phyloP scores from a whole-genome alignment of 1,139 yeast species.

The Debaryomyces singareniensis region DNA sequence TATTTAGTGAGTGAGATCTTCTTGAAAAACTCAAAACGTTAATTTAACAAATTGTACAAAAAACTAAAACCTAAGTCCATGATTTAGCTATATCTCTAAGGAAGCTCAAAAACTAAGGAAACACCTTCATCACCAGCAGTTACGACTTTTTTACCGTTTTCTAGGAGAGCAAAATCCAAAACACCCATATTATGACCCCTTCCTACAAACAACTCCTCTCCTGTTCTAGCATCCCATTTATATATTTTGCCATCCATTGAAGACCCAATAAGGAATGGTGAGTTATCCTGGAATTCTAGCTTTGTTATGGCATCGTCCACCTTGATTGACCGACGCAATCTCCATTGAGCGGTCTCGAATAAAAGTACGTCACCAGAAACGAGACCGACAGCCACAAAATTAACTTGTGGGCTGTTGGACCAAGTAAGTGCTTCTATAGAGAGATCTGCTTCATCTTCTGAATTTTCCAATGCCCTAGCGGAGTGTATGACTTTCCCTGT shows the following conservation, averaged over 20 bases:
- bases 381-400: slow-evolving; percentile 71
- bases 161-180: slow-evolving; percentile 65
- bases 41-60: too few species aligned
- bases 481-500: slow-evolving; percentile 65
- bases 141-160: slow-evolving; percentile 62
- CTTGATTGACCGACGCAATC: slow-evolving; percentile 64
- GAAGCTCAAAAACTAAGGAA: slow-evolving; percentile 51
- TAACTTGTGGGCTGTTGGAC: slow-evolving; percentile 58
- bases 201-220: slow-evolving; percentile 67
- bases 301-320: slow-evolving; percentile 82
- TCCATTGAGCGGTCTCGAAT: slow-evolving; percentile 84
- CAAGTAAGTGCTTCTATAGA: slow-evolving; percentile 84
- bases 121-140: slow-evolving; percentile 99
- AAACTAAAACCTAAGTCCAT: too few species aligned
- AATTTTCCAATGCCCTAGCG: slow-evolving; percentile 57
- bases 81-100: background rate
- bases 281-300: slow-evolving; percentile 53
- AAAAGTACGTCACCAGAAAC: slow-evolving; percentile 82
- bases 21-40: too few species aligned
- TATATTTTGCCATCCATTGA: slow-evolving; percentile 82
- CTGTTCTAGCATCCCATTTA: slow-evolving; percentile 87
- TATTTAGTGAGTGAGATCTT: too few species aligned
- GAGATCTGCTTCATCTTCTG: slow-evolving; percentile 63
- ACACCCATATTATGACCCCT: slow-evolving; percentile 94
- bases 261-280: slow-evolving; percentile 60